These are phyloP conservation scores for Eragrostis tef DNA, from an alignment of 202 grass and related monocot species.

Conservation along the genomic window DNA sequence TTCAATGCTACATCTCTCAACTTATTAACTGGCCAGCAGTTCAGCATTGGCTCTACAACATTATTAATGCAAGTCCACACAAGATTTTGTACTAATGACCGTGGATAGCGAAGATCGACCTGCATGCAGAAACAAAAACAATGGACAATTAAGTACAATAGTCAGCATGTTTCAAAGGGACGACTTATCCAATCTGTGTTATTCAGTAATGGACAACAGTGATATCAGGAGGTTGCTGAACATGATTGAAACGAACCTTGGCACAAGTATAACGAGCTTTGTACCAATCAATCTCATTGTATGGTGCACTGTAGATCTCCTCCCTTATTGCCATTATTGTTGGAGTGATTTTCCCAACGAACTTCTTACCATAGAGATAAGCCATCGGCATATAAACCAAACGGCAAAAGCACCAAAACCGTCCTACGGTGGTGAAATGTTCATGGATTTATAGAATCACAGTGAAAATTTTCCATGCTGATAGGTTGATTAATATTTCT, in stretches of 20 bases:
- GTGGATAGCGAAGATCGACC: conserved; percentile 52
- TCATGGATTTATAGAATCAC: not conserved
- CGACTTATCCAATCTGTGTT: not conserved
- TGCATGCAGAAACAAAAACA: not conserved
- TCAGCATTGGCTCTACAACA: conserved; percentile 50
- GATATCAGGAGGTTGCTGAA: not conserved
- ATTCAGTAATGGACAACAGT: not conserved
- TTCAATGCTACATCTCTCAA: conserved; percentile 42
- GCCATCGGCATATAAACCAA: conserved; percentile 85
- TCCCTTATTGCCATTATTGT: conserved; percentile 59
- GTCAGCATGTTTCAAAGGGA: too few species aligned
- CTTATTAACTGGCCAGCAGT: conserved; percentile 48
- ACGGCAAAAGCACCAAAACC: conserved; percentile 67
- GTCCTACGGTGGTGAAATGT: conserved; percentile 39
- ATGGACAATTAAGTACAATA: too few species aligned
- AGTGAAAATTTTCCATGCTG: not conserved
- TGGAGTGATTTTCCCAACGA: conserved; percentile 69
- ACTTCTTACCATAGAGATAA: conserved; percentile 77
- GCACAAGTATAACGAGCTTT: conserved; percentile 68
- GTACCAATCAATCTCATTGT: conserved; percentile 66
- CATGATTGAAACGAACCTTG: conserved; percentile 53
- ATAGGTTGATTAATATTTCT: not conserved
- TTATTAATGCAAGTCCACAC: conserved; percentile 32
- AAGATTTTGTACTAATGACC: conserved; percentile 29
- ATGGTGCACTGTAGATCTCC: conserved; percentile 61